Percentiles rank a stretch among this genome's conserved stretches.
Conservation (phyloP, 2,329 filamentous ascomycete species). For the Penicillium hesseltinei region DNA sequence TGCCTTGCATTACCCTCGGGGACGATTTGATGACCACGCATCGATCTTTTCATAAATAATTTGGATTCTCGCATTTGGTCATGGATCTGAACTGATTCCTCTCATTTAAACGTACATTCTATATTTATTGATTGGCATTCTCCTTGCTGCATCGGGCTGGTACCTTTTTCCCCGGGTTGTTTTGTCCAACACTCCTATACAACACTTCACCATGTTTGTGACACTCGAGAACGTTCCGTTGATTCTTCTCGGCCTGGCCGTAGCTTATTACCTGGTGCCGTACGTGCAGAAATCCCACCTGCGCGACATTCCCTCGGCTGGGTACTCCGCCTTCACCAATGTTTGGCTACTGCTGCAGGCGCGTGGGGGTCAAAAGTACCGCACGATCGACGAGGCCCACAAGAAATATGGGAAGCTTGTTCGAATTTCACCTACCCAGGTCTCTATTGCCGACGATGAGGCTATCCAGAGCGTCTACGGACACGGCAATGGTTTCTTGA, state of each 20-base stretch:
- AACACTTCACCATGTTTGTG: constrained; percentile 30
- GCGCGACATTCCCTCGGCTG: constrained; percentile 51
- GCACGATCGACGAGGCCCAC: constrained; percentile 68
- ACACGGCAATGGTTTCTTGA: constrained; percentile 72
- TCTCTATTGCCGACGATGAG: constrained; percentile 76
- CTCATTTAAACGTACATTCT: background rate
- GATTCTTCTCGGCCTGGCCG: constrained; percentile 48
- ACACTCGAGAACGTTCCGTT: constrained; percentile 35
- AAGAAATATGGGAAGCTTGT: constrained; percentile 75
- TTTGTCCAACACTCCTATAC: background rate
- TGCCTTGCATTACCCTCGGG: constrained; percentile 21
- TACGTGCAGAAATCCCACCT: constrained; percentile 57
- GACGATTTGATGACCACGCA: background rate
- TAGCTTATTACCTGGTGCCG: constrained; percentile 58
- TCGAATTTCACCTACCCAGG: constrained; percentile 78
- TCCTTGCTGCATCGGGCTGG: background rate
- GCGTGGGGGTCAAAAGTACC: constrained; percentile 65
- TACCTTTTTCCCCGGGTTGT: background rate
- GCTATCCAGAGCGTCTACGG: constrained; percentile 77
- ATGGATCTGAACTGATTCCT: background rate
- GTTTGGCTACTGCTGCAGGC: constrained; percentile 72
- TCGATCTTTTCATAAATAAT: constrained; percentile 18
- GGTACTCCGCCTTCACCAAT: constrained; percentile 66
- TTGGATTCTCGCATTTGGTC: background rate
- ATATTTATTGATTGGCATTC: background rate